Evolutionary conservation across 2,329 filamentous ascomycete genomes (phyloP).

Genomic region (Passalora sequoiae): DNA sequence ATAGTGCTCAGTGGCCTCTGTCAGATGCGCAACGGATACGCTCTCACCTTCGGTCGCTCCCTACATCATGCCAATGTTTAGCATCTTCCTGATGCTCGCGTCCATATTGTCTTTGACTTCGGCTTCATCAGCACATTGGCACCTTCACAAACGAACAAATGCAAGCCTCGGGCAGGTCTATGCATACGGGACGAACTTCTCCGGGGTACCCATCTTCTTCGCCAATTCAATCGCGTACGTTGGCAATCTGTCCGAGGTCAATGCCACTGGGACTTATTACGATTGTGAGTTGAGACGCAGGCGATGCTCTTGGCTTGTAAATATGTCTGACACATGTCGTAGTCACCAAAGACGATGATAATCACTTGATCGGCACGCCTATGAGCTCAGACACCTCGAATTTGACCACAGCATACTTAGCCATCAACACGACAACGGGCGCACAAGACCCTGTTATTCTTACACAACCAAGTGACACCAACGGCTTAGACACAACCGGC

Average conservation of each 20-base stretch:
- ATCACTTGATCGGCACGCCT: not conserved
- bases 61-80: too few relatives aligned
- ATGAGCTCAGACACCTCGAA: not conserved
- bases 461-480: not conserved
- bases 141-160: too few relatives aligned
- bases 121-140: too few relatives aligned
- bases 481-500: not conserved
- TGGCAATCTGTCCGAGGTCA: not conserved
- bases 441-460: not conserved
- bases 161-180: slow-evolving; percentile 2
- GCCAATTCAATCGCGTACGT: not conserved
- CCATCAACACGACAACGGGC: not conserved
- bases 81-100: too few relatives aligned
- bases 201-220: slow-evolving; percentile 5
- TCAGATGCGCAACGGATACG: too few relatives aligned
- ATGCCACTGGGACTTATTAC: slow-evolving; percentile 14
- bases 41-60: too few relatives aligned
- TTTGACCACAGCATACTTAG: not conserved
- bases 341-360: not conserved
- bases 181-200: slow-evolving; percentile 2
- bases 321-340: not conserved
- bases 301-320: not conserved
- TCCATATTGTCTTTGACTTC: too few relatives aligned
- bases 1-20: too few relatives aligned
- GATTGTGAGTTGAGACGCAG: not conserved